phyloP scores from a whole-genome alignment of 768 basidiomycete genomes.

The Boletus rubropictus region DNA sequence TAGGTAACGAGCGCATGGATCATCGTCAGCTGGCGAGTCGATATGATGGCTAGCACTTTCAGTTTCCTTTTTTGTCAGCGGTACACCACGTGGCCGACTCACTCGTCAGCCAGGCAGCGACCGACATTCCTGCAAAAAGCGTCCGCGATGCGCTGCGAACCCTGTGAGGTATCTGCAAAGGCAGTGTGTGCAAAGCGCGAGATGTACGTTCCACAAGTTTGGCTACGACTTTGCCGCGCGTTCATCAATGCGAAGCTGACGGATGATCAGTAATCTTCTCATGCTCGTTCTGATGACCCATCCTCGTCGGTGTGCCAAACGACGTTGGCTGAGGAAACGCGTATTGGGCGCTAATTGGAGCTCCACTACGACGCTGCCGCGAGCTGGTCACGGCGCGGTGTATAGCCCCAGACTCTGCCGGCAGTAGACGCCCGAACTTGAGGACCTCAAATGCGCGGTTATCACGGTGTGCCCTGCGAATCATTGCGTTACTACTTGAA shows the following conservation, averaged over 20 bases:
- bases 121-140: too few species aligned
- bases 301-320: neutral
- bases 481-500: neutral
- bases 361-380: too few species aligned
- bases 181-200: conserved; percentile 1
- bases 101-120: too few species aligned
- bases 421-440: neutral
- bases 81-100: too few species aligned
- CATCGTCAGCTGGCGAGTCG: neutral
- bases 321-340: too few species aligned
- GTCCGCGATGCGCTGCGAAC: too few species aligned
- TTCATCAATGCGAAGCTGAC: conserved; percentile 1
- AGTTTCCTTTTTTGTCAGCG: neutral
- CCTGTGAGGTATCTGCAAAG: too few species aligned
- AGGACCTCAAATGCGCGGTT: neutral
- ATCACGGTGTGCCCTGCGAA: neutral
- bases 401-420: neutral
- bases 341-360: neutral
- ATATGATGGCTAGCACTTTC: too few species aligned
- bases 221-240: neutral
- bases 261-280: neutral
- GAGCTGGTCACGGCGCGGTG: too few species aligned
- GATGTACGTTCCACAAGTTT: neutral
- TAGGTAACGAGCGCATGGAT: neutral
- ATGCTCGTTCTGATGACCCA: neutral